These are phyloP conservation scores for Metarhizium guizhouense DNA, from an alignment of 2,329 filamentous ascomycete genomes.

Conservation along the genomic window DNA sequence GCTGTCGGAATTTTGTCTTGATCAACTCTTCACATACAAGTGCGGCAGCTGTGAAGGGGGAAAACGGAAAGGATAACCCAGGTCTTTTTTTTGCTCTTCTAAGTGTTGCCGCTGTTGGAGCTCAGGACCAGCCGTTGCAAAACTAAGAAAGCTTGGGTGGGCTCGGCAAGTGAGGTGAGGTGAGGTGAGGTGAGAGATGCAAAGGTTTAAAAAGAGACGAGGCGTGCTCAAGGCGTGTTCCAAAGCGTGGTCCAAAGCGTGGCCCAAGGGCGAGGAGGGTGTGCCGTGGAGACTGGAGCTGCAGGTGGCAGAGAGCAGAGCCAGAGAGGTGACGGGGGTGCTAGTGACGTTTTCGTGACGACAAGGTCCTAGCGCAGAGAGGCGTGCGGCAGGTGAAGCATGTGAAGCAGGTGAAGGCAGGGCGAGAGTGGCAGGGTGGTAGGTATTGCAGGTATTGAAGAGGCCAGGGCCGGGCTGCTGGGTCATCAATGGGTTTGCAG, in stretches of 20 bases:
- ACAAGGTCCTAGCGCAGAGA: neutral
- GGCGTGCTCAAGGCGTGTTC: neutral
- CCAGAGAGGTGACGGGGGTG: neutral
- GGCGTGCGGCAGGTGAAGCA: neutral
- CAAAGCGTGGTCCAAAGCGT: neutral
- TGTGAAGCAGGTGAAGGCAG: neutral
- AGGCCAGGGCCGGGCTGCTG: neutral
- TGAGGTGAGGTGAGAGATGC: neutral
- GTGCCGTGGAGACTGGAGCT: neutral
- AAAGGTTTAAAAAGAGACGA: neutral
- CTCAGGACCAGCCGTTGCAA: slow-evolving; percentile 3
- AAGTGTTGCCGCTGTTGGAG: neutral
- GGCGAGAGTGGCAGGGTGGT: neutral
- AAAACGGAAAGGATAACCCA: neutral
- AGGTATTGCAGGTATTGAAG: neutral
- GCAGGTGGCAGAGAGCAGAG: neutral
- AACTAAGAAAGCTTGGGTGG: neutral
- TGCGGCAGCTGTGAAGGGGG: neutral
- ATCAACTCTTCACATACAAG: neutral
- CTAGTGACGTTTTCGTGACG: slow-evolving; percentile 7
- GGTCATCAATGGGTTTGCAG: neutral
- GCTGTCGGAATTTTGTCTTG: neutral
- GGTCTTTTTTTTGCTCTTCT: neutral
- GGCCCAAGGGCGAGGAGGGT: neutral
- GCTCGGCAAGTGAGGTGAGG: neutral